Evolutionary conservation across 2,329 filamentous ascomycete species (phyloP).

Genomic region (Aspergillus novofumigatus): DNA sequence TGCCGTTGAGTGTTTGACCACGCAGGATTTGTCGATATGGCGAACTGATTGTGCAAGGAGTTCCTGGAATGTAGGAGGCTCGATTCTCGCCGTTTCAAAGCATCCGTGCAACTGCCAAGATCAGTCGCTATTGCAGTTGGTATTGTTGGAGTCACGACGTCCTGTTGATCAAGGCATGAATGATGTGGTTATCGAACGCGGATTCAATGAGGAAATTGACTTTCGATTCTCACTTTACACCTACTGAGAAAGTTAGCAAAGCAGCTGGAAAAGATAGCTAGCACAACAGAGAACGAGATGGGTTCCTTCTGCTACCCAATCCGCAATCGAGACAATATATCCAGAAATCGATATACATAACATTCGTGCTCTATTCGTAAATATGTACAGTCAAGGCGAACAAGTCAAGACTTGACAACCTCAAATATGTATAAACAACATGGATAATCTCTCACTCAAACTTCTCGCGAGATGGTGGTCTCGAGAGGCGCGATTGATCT

Average conservation of each 20-base stretch:
- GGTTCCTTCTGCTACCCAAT: too few relatives aligned
- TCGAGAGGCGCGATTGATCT: slow-evolving; percentile 19
- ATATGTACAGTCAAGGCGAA: neutral
- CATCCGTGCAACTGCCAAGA: neutral
- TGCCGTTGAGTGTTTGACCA: neutral
- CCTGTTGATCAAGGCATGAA: neutral
- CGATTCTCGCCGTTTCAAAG: neutral
- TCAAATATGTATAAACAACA: neutral
- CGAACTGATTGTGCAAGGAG: neutral
- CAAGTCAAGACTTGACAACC: neutral
- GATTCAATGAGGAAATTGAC: too few relatives aligned
- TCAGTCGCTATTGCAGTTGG: neutral
- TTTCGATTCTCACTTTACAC: neutral
- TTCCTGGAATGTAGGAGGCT: neutral
- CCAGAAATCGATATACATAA: neutral
- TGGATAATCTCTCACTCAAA: slow-evolving; percentile 16
- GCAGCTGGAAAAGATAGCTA: neutral
- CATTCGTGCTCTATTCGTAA: neutral
- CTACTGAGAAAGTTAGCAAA: neutral
- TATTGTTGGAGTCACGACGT: neutral
- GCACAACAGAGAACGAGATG: too few relatives aligned
- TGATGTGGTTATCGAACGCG: neutral
- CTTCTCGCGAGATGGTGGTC: slow-evolving; percentile 24
- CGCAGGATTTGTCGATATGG: neutral
- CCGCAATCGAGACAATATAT: neutral